phyloP scores from a whole-genome alignment of 164 flowering plant species.

The Berberis vulgaris region DNA sequence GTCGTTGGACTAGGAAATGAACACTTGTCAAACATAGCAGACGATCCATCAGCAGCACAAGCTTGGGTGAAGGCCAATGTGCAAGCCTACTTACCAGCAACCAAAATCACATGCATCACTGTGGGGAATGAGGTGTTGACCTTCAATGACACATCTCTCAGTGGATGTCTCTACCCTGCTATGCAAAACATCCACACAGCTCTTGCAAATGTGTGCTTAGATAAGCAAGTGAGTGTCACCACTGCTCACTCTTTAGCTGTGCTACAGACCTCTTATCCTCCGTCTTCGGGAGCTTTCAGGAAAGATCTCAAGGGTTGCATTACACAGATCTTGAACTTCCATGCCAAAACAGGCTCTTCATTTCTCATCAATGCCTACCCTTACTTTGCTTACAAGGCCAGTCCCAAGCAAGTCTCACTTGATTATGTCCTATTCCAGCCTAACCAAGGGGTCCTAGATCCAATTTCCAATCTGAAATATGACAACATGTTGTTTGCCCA shows the following conservation, averaged over 20 bases:
- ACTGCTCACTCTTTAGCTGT: constrained; percentile 58
- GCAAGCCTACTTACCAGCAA: constrained; percentile 30
- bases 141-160: constrained; percentile 36
- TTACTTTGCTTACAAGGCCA: constrained; percentile 60
- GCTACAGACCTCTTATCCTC: constrained; percentile 60
- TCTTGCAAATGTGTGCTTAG: constrained; percentile 31
- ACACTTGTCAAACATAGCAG: constrained; percentile 20
- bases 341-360: constrained; percentile 37
- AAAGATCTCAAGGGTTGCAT: constrained; percentile 31
- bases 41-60: constrained; percentile 22
- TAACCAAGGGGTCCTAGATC: constrained; percentile 32
- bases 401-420: constrained; percentile 29
- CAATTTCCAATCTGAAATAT: constrained; percentile 37
- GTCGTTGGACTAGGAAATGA: constrained; percentile 34
- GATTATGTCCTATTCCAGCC: constrained; percentile 49
- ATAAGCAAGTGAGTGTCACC: constrained; percentile 54
- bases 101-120: constrained; percentile 37
- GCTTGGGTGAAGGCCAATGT: constrained; percentile 42
- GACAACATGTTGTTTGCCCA: constrained; percentile 82
- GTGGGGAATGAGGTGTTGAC: constrained; percentile 50
- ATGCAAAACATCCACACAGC: constrained; percentile 62
- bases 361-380: constrained; percentile 74
- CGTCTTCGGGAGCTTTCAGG: constrained; percentile 57
- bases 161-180: constrained; percentile 40
- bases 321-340: constrained; percentile 37